Evolutionary conservation across 176 grass and related monocot species (phyloP).

Genomic region (Musa schizocarpa): DNA sequence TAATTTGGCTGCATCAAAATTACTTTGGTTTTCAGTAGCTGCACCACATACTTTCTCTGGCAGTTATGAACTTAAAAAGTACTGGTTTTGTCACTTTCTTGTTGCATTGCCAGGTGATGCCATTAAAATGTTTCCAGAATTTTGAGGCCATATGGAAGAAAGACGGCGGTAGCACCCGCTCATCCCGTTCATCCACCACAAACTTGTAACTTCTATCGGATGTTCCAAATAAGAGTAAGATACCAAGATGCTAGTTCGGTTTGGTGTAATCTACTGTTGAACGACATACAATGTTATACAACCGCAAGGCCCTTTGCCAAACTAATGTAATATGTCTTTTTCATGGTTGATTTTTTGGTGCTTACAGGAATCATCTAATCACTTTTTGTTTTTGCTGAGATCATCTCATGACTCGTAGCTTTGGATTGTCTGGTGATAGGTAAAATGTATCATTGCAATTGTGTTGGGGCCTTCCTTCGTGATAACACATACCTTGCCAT

Average conservation of each 20-base stretch:
- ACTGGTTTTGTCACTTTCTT: neutral
- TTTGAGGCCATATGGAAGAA: conserved; percentile 72
- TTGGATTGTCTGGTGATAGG: neutral
- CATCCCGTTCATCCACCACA: conserved; percentile 40
- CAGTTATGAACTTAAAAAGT: no score
- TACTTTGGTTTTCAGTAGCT: neutral
- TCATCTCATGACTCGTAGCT: no score
- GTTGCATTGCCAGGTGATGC: conserved; percentile 37
- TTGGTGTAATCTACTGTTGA: no score
- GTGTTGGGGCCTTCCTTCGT: no score
- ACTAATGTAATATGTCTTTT: no score
- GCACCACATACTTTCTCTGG: no score
- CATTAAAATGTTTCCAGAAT: conserved; percentile 59
- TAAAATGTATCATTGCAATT: neutral
- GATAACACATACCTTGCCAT: no score
- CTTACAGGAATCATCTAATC: no score
- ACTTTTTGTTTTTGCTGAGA: no score
- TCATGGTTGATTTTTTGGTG: no score
- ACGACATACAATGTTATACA: no score
- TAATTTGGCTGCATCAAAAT: neutral
- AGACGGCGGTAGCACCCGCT: conserved; percentile 39
- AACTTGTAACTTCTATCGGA: neutral
- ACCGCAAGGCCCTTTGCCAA: no score
- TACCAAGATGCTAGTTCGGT: neutral
- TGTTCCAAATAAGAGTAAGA: neutral